Percentiles rank a stretch among this genome's conserved stretches.
Conservation (phyloP, 805 yeast species). For the Zygosaccharomyces siamensis region DNA sequence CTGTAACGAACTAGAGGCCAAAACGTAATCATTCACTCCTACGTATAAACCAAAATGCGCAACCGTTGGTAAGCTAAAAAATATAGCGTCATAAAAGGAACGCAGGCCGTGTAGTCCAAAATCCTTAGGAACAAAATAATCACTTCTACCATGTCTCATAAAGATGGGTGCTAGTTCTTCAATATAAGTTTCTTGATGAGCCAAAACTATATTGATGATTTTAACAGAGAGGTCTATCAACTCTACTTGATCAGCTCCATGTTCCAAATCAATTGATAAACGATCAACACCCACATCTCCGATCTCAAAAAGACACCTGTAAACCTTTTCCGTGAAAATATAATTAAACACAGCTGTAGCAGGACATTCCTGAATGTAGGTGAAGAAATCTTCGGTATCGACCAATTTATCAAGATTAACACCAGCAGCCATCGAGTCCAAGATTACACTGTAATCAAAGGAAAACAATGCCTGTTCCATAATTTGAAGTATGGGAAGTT, state of each 20-base stretch:
- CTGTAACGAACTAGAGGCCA: constrained; percentile 51
- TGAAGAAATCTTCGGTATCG: constrained; percentile 40
- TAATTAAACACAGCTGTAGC: constrained; percentile 59
- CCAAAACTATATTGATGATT: constrained; percentile 44
- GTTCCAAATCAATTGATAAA: constrained; percentile 30
- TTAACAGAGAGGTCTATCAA: constrained; percentile 41
- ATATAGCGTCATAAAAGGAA: constrained; percentile 65
- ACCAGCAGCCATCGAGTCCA: constrained; percentile 49
- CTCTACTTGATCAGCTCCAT: constrained; percentile 27
- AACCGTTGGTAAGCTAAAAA: constrained; percentile 64
- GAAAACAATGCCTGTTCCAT: constrained; percentile 44
- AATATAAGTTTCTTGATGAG: constrained; percentile 54
- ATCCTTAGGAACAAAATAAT: constrained; percentile 32
- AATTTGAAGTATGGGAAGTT: constrained; percentile 48
- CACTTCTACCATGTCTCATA: constrained; percentile 26
- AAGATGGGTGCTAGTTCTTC: constrained; percentile 38
- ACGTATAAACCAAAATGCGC: constrained; percentile 73
- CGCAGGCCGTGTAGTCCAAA: constrained; percentile 55
- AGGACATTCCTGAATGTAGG: constrained; percentile 62
- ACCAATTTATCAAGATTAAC: constrained; percentile 48
- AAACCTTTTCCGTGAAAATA: constrained; percentile 56
- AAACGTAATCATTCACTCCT: constrained; percentile 46
- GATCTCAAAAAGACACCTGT: constrained; percentile 51
- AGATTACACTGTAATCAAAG: constrained; percentile 49
- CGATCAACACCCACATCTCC: constrained; percentile 57